Base-by-base conservation (phyloP, 257 asterid genomes). In the Paulownia fortunei region DNA sequence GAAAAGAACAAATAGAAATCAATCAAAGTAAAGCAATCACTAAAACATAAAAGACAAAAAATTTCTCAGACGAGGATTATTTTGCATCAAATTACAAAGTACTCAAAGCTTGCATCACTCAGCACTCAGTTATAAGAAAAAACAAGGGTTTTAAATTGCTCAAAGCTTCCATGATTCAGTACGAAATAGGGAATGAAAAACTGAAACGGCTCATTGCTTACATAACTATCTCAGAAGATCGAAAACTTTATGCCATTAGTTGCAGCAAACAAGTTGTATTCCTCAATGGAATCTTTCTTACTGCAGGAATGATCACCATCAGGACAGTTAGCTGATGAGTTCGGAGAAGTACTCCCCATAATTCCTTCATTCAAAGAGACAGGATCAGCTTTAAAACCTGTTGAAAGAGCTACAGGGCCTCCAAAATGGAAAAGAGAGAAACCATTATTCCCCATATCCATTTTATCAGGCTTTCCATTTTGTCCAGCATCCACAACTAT, bases 361-460 rank as follows among this genome's bases (percentile, higher is more conserved):
- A 46, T 65, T 54, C 89, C 92, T 81, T 87, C 93, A 69, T 84
- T 80, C 82, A 82, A 44, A 69, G 87, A 61, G 59, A 62, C 69
- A 63, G 86, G 88, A 84, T 89, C 91, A 0, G 89, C 80, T 72
- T 86, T 82, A 54, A 80, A 84, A 65, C 97, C 96, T 7, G 93
- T 79, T 10, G 97, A 87, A 82, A 88, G 84, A 80, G 88, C 97
- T 32, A 90, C 92, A 27, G 98, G 98, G 41, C 97, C 95, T 52
- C 97, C 97, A 82, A 87, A 92, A 84, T 93, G 98, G 87, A 96
- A 96, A 70, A 96, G 97, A 67, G 99, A 96, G 89, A 96, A 93
- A 69, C 89, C 96, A 42, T 87, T 82, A 60, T 79, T 86, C 67
- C 76, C 87, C 37, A 37, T 71, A 24, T 77, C 90, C 73, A 76